Base-by-base conservation (phyloP, 208 protist genomes). In the Trypanosoma mega region DNA sequence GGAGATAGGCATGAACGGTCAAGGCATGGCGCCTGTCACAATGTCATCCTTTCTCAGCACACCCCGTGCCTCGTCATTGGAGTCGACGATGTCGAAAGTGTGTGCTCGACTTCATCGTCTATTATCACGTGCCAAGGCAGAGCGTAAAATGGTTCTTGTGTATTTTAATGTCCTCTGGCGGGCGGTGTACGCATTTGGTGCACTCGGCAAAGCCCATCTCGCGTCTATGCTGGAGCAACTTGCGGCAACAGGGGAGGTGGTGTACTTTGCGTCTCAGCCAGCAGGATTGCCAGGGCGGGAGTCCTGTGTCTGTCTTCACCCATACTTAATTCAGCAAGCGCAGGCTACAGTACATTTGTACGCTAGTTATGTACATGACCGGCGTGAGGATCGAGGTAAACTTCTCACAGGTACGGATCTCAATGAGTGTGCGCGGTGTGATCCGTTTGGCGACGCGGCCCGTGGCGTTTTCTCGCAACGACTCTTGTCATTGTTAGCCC, bases 251-350 rank as follows among this genome's bases (percentile, higher is more conserved):
- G 47, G 47, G 21, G 46, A 63, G 34, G 0, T 63, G 39, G n/a
- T 54, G 33, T 33, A 54, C 8, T 46, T 54, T 36, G 2, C 16
- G 9, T 33, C 33, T 31, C 47, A 8, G 16, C 24, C 44, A 2
- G n/a, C 29, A 1, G 44, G 31, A 1, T 31, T 63, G 26, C 26
- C 47, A 30, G 14, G 5, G 30, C 57, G 24, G 18, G 47, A 54
- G 37, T 27, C 56, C 39, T 73, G 57, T 24, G 31, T 73, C 16
- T 73, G 67, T 48, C 54, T 73, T 33, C 44, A 73, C 30, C 67
- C 67, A 12, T 48, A 51, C 24, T 43, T 73, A 52, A 29, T 73
- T 36, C 24, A 59, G 14, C 56, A 52, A 14, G 67, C 58, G 3
- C 58, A 73, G 23, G 47, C 67, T 21, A 53, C 43, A 4, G 27